Evolutionary conservation across 2,329 filamentous ascomycete species (phyloP).

Genomic region (Sarocladiaceae sp.): DNA sequence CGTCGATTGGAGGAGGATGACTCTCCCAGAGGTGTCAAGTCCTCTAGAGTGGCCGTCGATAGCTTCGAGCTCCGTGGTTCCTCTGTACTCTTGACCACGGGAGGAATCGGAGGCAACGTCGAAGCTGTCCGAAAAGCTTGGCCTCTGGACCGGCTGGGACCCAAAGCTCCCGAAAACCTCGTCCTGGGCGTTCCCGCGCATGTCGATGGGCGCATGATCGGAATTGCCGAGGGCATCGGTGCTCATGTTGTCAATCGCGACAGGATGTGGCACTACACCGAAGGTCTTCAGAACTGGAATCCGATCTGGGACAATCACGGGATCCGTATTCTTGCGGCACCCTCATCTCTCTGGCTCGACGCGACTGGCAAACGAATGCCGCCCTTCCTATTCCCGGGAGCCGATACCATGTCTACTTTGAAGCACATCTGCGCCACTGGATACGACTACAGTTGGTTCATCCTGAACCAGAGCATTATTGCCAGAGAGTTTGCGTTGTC

Average conservation of each 20-base stretch:
- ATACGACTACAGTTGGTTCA: slow-evolving; percentile 59
- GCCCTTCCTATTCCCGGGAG: slow-evolving; percentile 48
- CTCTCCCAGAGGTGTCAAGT: slow-evolving; percentile 43
- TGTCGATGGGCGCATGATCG: slow-evolving; percentile 59
- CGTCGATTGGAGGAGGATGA: slow-evolving; percentile 45
- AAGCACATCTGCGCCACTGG: slow-evolving; percentile 54
- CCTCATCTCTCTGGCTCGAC: slow-evolving; percentile 57
- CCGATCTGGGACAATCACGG: slow-evolving; percentile 54
- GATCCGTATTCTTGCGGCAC: slow-evolving; percentile 54
- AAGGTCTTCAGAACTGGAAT: slow-evolving; percentile 56
- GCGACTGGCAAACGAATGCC: slow-evolving; percentile 53
- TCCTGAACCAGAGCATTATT: slow-evolving; percentile 51
- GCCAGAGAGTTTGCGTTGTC: slow-evolving; percentile 57
- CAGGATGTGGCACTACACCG: slow-evolving; percentile 62
- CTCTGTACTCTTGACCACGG: slow-evolving; percentile 48
- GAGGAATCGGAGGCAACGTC: slow-evolving; percentile 56
- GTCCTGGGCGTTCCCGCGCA: slow-evolving; percentile 56
- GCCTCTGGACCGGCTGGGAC: slow-evolving; percentile 51
- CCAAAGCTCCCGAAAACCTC: slow-evolving; percentile 48
- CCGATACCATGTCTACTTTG: slow-evolving; percentile 51
- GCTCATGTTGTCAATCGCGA: slow-evolving; percentile 54
- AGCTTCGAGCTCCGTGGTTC: slow-evolving; percentile 48
- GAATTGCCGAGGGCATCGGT: slow-evolving; percentile 45
- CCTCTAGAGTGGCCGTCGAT: slow-evolving; percentile 40
- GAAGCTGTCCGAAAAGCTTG: slow-evolving; percentile 52